phyloP scores from a whole-genome alignment of 2,329 filamentous ascomycete genomes.

The Aspergillus brasiliensis region DNA sequence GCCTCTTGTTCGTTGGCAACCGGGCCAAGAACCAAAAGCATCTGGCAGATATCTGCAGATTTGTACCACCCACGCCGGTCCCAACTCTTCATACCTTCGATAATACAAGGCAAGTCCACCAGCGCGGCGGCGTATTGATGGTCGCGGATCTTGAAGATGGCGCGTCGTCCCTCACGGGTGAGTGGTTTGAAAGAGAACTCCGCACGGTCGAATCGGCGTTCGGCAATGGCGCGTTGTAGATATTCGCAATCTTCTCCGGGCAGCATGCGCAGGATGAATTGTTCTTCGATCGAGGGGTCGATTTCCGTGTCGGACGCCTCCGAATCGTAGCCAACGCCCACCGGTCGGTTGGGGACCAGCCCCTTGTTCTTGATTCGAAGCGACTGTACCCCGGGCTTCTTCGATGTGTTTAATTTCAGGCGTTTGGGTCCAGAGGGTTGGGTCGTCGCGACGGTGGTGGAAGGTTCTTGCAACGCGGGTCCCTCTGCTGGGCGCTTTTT shows the following conservation, averaged over 20 bases:
- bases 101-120: constrained; percentile 82
- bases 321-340: constrained; percentile 92
- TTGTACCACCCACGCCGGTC: constrained; percentile 87
- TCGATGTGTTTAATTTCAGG: constrained; percentile 42
- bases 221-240: constrained; percentile 71
- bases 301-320: constrained; percentile 87
- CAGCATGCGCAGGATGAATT: constrained; percentile 85
- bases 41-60: constrained; percentile 83
- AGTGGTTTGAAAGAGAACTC: constrained; percentile 82
- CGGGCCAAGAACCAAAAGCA: constrained; percentile 75
- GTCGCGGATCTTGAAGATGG: constrained; percentile 69
- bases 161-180: constrained; percentile 67
- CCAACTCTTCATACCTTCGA: constrained; percentile 92
- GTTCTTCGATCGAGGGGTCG: constrained; percentile 86
- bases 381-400: constrained; percentile 43
- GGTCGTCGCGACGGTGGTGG: constrained; percentile 17
- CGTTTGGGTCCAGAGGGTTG: constrained; percentile 38
- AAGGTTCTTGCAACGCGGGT: constrained; percentile 27
- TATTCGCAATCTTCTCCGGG: constrained; percentile 86
- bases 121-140: constrained; percentile 74
- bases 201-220: constrained; percentile 76
- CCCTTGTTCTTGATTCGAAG: constrained; percentile 68
- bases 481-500: constrained; percentile 44
- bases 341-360: constrained; percentile 67
- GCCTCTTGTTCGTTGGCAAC: constrained; percentile 70